Conservation (phyloP, 441 rosid genomes). For the Kokia cookei region DNA sequence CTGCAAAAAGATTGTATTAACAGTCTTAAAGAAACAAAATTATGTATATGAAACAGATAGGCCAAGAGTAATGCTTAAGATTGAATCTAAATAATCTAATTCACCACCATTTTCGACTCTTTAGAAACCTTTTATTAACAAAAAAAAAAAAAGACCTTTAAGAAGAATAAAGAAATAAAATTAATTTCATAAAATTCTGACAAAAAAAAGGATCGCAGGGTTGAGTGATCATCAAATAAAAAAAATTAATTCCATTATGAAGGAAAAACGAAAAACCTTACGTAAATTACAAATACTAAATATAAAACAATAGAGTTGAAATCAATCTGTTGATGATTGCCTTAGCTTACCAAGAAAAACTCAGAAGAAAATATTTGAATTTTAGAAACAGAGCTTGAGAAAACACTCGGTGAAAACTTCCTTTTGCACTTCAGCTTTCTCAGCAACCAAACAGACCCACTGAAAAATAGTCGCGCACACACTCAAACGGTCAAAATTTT, state of each 20-base stretch:
- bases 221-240: background rate
- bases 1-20: background rate
- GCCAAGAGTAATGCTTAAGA: too few relatives aligned
- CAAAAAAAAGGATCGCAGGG: background rate
- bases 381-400: background rate
- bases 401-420: background rate
- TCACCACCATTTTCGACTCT: too few relatives aligned
- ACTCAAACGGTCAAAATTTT: conserved; percentile 8
- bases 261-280: background rate
- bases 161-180: conserved; percentile 10
- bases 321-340: background rate
- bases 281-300: background rate
- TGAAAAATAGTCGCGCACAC: background rate
- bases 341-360: background rate
- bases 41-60: too few relatives aligned
- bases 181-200: background rate
- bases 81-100: too few relatives aligned
- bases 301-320: background rate
- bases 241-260: background rate
- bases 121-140: background rate
- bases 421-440: conserved; percentile 17
- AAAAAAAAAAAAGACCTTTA: background rate
- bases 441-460: conserved; percentile 24
- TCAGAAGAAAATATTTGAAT: background rate
- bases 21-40: background rate